Evolutionary conservation across 2,329 filamentous ascomycete genomes (phyloP).

Genomic region (Scedosporium aurantiacum): DNA sequence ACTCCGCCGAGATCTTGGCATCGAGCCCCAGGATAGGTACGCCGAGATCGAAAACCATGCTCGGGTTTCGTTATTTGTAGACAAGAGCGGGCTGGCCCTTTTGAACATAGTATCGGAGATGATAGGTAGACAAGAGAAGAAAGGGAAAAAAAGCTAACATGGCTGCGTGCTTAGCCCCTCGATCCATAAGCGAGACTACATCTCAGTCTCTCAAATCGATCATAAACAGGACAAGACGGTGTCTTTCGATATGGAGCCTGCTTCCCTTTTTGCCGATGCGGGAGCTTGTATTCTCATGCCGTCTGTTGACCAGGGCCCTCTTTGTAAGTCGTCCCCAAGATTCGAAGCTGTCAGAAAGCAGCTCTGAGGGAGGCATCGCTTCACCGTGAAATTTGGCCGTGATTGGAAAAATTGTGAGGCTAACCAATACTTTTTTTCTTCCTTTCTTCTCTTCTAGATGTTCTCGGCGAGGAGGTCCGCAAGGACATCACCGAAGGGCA

Average conservation of each 20-base stretch:
- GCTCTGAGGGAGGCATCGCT: background rate
- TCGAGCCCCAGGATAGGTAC: conserved; percentile 2
- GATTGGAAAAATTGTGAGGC: too few species aligned
- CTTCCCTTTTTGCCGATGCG: conserved; percentile 25
- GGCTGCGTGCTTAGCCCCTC: background rate
- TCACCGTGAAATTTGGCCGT: too few species aligned
- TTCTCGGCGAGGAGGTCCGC: conserved; percentile 12
- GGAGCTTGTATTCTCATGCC: conserved; percentile 36
- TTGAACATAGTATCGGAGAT: background rate
- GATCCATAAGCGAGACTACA: conserved; percentile 5
- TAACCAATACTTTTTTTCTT: background rate
- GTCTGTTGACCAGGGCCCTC: conserved; percentile 39
- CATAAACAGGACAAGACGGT: conserved; percentile 27
- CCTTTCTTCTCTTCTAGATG: conserved; percentile 10
- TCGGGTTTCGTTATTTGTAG: too few species aligned
- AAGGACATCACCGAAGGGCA: conserved; percentile 16
- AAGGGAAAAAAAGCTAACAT: background rate
- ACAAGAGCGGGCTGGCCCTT: background rate
- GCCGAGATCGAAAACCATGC: background rate
- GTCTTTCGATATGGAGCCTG: conserved; percentile 17
- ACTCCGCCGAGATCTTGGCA: background rate
- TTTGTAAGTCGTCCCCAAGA: conserved; percentile 17
- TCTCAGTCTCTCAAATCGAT: conserved; percentile 13
- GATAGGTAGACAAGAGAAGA: background rate
- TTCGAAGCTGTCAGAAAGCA: background rate